Percentiles rank a stretch among this genome's conserved stretches.
Conservation (phyloP, 1,139 yeast species). For the Yamadazyma buinensis region DNA sequence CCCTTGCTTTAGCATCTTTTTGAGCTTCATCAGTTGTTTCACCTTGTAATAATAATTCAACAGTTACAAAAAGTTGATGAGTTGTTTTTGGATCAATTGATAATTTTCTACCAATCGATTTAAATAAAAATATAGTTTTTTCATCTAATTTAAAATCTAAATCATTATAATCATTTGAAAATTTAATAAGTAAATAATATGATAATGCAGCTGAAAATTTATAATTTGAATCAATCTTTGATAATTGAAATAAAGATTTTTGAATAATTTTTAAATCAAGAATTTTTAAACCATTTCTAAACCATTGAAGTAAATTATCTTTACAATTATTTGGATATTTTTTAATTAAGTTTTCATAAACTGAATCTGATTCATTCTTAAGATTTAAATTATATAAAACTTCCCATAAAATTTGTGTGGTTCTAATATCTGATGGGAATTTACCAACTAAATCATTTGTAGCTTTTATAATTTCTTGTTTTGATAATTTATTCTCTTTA, state of each 20-base stretch:
- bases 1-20: too few species aligned
- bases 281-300: conserved; percentile 31
- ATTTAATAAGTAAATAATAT: conserved; percentile 27
- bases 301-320: conserved; percentile 45
- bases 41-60: neutral
- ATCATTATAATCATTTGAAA: conserved; percentile 27
- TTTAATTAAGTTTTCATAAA: conserved; percentile 55
- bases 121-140: conserved; percentile 35
- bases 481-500: conserved; percentile 40
- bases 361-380: conserved; percentile 32
- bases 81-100: conserved; percentile 48
- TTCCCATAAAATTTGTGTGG: conserved; percentile 45
- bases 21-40: too few species aligned
- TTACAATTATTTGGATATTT: conserved; percentile 44
- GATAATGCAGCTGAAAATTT: conserved; percentile 49
- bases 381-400: conserved; percentile 35
- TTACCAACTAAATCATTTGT: conserved; percentile 40
- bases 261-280: conserved; percentile 39
- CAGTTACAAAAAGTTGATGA: conserved; percentile 49
- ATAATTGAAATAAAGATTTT: conserved; percentile 42
- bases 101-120: conserved; percentile 53
- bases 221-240: conserved; percentile 28
- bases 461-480: conserved; percentile 39
- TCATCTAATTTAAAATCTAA: too few species aligned
- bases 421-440: conserved; percentile 52